These are phyloP conservation scores for Botrytis deweyae DNA, from an alignment of 2,329 filamentous ascomycete genomes.

Conservation along the genomic window DNA sequence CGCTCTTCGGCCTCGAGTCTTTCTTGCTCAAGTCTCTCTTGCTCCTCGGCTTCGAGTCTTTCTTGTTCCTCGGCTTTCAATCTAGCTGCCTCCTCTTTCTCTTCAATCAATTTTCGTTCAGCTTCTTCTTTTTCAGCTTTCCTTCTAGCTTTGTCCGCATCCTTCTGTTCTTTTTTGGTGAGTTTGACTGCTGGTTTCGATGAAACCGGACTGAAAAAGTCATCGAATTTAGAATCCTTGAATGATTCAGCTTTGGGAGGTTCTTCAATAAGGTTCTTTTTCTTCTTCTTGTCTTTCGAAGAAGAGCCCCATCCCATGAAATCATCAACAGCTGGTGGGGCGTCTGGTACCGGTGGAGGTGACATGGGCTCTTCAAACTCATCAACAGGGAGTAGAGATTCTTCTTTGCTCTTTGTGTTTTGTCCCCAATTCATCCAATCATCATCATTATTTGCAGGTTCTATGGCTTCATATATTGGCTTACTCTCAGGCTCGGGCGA, in stretches of 20 bases:
- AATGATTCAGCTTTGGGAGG: slow-evolving; percentile 49
- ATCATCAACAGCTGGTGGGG: slow-evolving; percentile 38
- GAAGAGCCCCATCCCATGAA: slow-evolving; percentile 35
- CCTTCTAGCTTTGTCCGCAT: slow-evolving; percentile 48
- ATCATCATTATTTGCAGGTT: slow-evolving; percentile 31
- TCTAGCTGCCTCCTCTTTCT: slow-evolving; percentile 45
- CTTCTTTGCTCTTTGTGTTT: slow-evolving; percentile 33
- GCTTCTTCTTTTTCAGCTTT: slow-evolving; percentile 51
- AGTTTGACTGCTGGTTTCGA: slow-evolving; percentile 42
- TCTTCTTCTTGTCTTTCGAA: slow-evolving; percentile 51
- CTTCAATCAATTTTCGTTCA: slow-evolving; percentile 41
- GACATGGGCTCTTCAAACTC: slow-evolving; percentile 40
- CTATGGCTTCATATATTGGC: slow-evolving; percentile 32
- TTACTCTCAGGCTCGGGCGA: slow-evolving; percentile 27
- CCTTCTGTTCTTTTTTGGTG: slow-evolving; percentile 51
- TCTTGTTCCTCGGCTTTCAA: slow-evolving; percentile 38
- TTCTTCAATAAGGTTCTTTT: slow-evolving; percentile 44
- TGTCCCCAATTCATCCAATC: slow-evolving; percentile 37
- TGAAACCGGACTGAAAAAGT: slow-evolving; percentile 30
- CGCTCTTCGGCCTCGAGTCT: not conserved
- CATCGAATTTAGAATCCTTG: slow-evolving; percentile 46
- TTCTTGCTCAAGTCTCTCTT: not conserved
- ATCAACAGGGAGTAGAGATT: slow-evolving; percentile 37
- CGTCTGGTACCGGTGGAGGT: slow-evolving; percentile 38
- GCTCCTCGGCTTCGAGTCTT: slow-evolving; percentile 31